phyloP scores from a whole-genome alignment of 2,329 filamentous ascomycete genomes.

The Diaporthe helianthi region DNA sequence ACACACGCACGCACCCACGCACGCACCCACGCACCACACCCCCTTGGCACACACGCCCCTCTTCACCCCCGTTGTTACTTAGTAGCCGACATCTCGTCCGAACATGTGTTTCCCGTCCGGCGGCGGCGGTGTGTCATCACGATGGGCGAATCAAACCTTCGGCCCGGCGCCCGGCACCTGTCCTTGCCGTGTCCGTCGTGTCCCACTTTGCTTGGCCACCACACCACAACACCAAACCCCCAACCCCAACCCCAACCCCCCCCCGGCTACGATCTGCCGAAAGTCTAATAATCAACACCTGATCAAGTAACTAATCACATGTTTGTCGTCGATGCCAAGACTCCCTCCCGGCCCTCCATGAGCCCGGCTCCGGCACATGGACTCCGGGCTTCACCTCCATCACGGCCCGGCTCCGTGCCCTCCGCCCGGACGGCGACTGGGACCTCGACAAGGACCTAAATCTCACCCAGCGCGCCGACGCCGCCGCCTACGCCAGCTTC shows the following conservation, averaged over 20 bases:
- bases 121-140: constrained; percentile 22
- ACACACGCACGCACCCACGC: too few species aligned
- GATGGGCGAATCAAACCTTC: constrained; percentile 15
- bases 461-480: constrained; percentile 53
- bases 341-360: constrained; percentile 61
- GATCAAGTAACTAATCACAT: too few species aligned
- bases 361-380: constrained; percentile 58
- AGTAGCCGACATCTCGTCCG: constrained; percentile 26
- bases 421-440: constrained; percentile 38
- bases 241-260: constrained; percentile 13
- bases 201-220: too few species aligned
- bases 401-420: constrained; percentile 58
- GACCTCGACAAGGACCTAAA: constrained; percentile 51
- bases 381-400: constrained; percentile 68
- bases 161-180: constrained; percentile 20
- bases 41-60: neutral
- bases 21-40: neutral
- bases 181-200: neutral
- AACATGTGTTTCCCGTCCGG: neutral
- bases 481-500: constrained; percentile 68
- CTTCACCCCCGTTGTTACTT: neutral
- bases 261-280: constrained; percentile 4
- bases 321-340: constrained; percentile 46
- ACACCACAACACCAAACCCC: too few species aligned
- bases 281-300: constrained; percentile 33